phyloP scores from a whole-genome alignment of 1,284 basidiomycete species.

The Trametes versicolor region DNA sequence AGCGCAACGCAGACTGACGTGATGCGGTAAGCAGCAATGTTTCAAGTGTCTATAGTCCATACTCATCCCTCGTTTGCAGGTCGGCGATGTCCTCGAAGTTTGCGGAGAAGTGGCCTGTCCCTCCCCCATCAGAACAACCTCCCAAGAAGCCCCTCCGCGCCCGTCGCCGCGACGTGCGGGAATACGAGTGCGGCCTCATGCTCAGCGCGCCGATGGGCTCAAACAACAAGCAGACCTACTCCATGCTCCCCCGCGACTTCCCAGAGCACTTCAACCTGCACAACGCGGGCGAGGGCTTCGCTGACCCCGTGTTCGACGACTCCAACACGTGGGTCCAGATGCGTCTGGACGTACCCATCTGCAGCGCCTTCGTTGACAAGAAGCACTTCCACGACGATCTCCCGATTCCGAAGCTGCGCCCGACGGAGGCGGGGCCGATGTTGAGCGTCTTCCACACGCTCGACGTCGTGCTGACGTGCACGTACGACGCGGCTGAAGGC shows the following conservation, averaged over 20 bases:
- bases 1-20: constrained; percentile 70
- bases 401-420: constrained; percentile 56
- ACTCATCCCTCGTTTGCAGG: constrained; percentile 43
- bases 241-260: constrained; percentile 58
- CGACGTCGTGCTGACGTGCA: constrained; percentile 60
- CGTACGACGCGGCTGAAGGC: constrained; percentile 59
- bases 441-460: constrained; percentile 67
- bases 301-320: constrained; percentile 41
- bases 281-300: constrained; percentile 52
- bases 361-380: constrained; percentile 32
- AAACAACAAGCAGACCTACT: constrained; percentile 53
- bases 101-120: constrained; percentile 60
- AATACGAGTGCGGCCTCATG: constrained; percentile 64
- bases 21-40: constrained; percentile 59
- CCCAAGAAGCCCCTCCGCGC: constrained; percentile 61
- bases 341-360: constrained; percentile 31
- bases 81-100: constrained; percentile 51
- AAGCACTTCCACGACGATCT: constrained; percentile 32
- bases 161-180: constrained; percentile 40
- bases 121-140: constrained; percentile 64
- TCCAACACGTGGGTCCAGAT: constrained; percentile 29
- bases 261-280: constrained; percentile 55
- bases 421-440: constrained; percentile 61
- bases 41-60: not conserved
- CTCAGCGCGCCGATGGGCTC: constrained; percentile 40